These are phyloP conservation scores for Cadophora sp. DNA, from an alignment of 2,329 filamentous ascomycete species.

Conservation along the genomic window DNA sequence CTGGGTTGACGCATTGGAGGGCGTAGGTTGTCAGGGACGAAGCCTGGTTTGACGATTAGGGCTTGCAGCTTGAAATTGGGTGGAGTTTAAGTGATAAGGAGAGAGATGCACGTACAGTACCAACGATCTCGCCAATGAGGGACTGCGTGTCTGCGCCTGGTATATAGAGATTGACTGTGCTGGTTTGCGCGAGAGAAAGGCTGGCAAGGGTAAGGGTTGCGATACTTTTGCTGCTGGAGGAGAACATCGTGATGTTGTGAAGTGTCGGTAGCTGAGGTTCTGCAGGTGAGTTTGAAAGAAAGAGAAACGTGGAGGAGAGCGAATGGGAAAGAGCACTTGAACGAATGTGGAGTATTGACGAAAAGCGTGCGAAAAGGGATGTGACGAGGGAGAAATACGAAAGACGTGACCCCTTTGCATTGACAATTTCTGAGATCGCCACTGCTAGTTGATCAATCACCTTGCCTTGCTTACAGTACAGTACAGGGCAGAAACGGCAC, in stretches of 20 bases:
- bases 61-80: neutral
- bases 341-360: neutral
- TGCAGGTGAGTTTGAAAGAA: neutral
- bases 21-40: constrained; percentile 35
- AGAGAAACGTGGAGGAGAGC: neutral
- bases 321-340: neutral
- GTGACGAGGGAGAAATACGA: neutral
- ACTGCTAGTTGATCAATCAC: neutral
- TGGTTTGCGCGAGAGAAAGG: constrained; percentile 32
- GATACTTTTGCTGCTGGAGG: constrained; percentile 27
- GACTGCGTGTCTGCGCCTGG: constrained; percentile 31
- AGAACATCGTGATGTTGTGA: constrained; percentile 21
- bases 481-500: neutral
- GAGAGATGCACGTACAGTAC: constrained; percentile 26
- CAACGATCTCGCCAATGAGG: constrained; percentile 32
- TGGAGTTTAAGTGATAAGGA: too few relatives aligned
- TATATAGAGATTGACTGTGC: constrained; percentile 32
- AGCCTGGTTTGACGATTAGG: constrained; percentile 25
- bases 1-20: constrained; percentile 26
- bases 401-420: neutral
- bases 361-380: neutral
- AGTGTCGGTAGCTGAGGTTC: neutral
- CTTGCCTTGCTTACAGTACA: neutral
- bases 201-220: constrained; percentile 33
- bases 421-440: neutral